Evolutionary conservation across 1,139 yeast species (phyloP), one percentile per base, ranked within the genome.

Genomic region (Zygosaccharomyces sapae): DNA sequence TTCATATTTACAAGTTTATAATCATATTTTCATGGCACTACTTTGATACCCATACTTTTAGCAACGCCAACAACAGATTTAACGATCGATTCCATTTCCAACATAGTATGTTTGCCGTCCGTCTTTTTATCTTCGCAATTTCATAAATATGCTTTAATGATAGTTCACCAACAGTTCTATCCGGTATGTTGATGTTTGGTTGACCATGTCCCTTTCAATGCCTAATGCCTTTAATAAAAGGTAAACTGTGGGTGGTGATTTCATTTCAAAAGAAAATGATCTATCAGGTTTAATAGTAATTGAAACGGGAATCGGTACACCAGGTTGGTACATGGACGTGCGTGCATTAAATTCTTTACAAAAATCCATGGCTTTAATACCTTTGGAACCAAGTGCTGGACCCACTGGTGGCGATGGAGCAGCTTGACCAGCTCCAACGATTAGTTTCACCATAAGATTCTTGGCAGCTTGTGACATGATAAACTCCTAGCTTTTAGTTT

Each of bases 381-480:
- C 99, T 67, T 92, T 90, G 51, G 98, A 92, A 56, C 98, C 99
- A 48, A 92, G 74, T 0, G 98, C 98, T 34, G 99, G 99, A 55
- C 99, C 98, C 19, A 92, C 97, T 5, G 99, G 99, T 31, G 99
- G 99, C 1, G 96, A 85, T 37, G 99, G 98, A 0, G 97, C 94
- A 0, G 99, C 99, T 66, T 89, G 89, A 5, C 97, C 97, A 3
- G 98, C 98, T n/a, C 94, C 96, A 4, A 92, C 97, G 49, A 92
- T 83, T 55, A 92, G 79, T 69, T 90, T 92, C 49, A 92, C 89
- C 59, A 90, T 68, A 45, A 85, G 77, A 42, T 62, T 63, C 48
- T 61, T 64, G 5, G 58, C 55, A 18, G 57, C 52, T 47, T 57
- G 63, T 22, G 67, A 63, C 67, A 63, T 63, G 10, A 27, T n/a